phyloP scores from a whole-genome alignment of 78 protist species.

The Trichosphaerium sp. region DNA sequence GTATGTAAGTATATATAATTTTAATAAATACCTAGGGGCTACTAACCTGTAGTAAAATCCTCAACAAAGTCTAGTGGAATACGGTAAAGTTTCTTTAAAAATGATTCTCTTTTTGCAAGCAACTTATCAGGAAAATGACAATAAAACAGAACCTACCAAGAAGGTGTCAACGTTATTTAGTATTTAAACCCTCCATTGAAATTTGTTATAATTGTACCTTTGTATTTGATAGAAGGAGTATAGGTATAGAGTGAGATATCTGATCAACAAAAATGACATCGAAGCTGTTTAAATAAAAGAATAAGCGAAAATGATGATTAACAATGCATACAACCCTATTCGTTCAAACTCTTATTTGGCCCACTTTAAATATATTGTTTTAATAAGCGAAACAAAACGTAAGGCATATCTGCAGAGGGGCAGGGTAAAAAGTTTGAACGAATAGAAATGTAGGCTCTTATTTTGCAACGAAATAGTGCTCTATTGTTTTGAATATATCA shows the following conservation, averaged over 20 bases:
- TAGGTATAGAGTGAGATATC: constrained; percentile 46
- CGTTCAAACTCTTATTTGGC: too few species aligned
- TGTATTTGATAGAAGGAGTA: constrained; percentile 14
- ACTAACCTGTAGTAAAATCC: constrained; percentile 60
- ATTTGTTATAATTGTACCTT: constrained; percentile 3
- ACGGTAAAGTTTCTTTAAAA: constrained; percentile 63
- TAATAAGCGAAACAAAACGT: too few species aligned
- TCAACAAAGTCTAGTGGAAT: constrained; percentile 86
- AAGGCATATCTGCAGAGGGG: too few species aligned
- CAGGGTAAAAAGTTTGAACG: too few species aligned
- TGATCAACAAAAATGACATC: constrained; percentile 72
- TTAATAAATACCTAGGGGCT: too few species aligned
- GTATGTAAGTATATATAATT: too few species aligned
- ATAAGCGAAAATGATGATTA: background rate
- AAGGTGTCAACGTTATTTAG: background rate
- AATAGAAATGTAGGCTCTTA: background rate
- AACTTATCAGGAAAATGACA: constrained; percentile 96
- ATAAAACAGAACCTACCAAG: constrained; percentile 84
- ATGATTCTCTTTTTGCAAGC: constrained; percentile 16
- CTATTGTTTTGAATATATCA: background rate
- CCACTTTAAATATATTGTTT: too few species aligned
- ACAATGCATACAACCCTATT: background rate
- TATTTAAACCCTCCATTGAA: background rate
- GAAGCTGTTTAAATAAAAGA: background rate
- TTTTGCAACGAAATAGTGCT: background rate